Evolutionary conservation across 2,329 filamentous ascomycete genomes (phyloP), one percentile per base, ranked within the genome.

Genomic region (Chrysosporium queenslandicum): DNA sequence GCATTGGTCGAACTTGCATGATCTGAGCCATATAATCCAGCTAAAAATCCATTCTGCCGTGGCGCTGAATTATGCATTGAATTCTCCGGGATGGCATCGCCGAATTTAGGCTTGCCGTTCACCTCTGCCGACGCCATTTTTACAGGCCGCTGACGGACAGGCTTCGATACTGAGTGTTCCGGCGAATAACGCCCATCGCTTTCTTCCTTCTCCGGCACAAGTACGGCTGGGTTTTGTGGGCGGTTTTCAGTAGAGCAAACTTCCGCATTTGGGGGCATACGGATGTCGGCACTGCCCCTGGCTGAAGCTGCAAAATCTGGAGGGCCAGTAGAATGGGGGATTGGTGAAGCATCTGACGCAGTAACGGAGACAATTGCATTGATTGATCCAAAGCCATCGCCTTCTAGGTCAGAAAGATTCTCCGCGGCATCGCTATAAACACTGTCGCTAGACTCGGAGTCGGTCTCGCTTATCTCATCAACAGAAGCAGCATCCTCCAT

Each of bases 381-480:
- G 54, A 76, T 75, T 7, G 73, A 75, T 8, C 72, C 73, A 60
- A 74, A 75, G 0, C 70, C 69, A 58, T 73, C 68, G 1, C 68
- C 68, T 39, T 73, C 64, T 39, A 65, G 55, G 1, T 59, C 63
- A 3, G 61, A 55, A 11, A 71, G 55, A 8, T 66, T 67, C 50
- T 72, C 69, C 25, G 68, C 65, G 7, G 69, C 71, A 58, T 71
- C 69, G 57, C 72, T 76, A 56, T 76, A 76, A 47, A 75, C 60
- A 59, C 73, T 76, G 29, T 71, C 69, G 16, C 64, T 64, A 16
- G 69, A 70, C 6, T 71, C 68, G 25, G 64, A 65, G 42, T 70
- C 69, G 4, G 58, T 63, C 45, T 64, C 64, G n/a, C 39, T 46
- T 8, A n/a, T 21, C 16, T 49, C 20, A 27, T 27, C 14, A 14